Conservation (phyloP, 2,329 filamentous ascomycete species). For the Nigrospora oryzae region DNA sequence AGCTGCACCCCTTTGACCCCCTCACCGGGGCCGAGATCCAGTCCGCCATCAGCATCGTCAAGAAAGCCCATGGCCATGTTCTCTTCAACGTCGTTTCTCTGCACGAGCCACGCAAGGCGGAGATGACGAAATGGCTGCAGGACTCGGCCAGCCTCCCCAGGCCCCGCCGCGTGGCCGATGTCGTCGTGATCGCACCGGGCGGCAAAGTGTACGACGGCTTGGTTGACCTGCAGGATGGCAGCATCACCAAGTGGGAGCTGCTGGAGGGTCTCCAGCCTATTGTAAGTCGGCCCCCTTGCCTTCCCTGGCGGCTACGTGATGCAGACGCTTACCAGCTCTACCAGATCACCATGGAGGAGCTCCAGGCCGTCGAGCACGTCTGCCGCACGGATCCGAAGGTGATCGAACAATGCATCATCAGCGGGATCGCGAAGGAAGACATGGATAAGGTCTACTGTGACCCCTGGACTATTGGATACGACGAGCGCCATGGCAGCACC, state of each 20-base stretch:
- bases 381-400: slow-evolving; percentile 73
- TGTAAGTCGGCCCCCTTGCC: slow-evolving; percentile 30
- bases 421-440: slow-evolving; percentile 71
- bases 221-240: slow-evolving; percentile 60
- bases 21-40: slow-evolving; percentile 67
- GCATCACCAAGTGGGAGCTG: slow-evolving; percentile 66
- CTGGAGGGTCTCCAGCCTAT: slow-evolving; percentile 75
- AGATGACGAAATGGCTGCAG: slow-evolving; percentile 74
- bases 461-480: slow-evolving; percentile 92
- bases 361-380: slow-evolving; percentile 70
- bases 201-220: slow-evolving; percentile 78
- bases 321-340: slow-evolving; percentile 5
- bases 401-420: slow-evolving; percentile 80
- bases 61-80: slow-evolving; percentile 60
- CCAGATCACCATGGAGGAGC: slow-evolving; percentile 84
- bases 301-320: not conserved
- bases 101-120: slow-evolving; percentile 75
- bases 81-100: slow-evolving; percentile 83
- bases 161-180: slow-evolving; percentile 68
- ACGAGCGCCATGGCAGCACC: slow-evolving; percentile 75
- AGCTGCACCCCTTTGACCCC: slow-evolving; percentile 66
- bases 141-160: slow-evolving; percentile 50
- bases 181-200: slow-evolving; percentile 71
- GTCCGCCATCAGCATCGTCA: slow-evolving; percentile 58
- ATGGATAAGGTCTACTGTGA: slow-evolving; percentile 98